These are phyloP conservation scores for Brassica hybrid DNA, from an alignment of 441 rosid species.

Conservation along the genomic window DNA sequence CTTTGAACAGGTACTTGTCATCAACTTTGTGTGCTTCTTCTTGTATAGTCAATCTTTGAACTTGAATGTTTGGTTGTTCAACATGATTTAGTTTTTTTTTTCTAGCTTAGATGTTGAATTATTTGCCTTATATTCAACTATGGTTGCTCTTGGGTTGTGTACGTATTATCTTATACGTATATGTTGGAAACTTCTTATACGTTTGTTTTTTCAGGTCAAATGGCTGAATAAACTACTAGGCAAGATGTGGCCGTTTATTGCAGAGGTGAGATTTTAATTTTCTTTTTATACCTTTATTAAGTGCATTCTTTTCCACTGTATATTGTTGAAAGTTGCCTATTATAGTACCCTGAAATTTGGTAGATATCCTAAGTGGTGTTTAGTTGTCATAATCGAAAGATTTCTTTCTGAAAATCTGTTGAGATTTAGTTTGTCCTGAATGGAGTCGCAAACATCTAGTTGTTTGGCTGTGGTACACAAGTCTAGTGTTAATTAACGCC, in stretches of 20 bases:
- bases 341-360: too few relatives aligned
- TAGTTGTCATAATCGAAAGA: neutral
- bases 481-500: slow-evolving; percentile 9
- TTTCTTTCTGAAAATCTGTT: neutral
- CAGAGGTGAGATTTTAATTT: slow-evolving; percentile 63
- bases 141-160: neutral
- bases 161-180: neutral
- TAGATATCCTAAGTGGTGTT: neutral
- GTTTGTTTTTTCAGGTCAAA: slow-evolving; percentile 64
- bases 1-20: slow-evolving; percentile 77
- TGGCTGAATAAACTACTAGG: slow-evolving; percentile 93
- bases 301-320: neutral
- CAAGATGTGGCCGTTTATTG: slow-evolving; percentile 95
- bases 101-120: neutral
- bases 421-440: slow-evolving; percentile 23
- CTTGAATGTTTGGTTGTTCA: slow-evolving; percentile 6
- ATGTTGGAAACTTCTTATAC: neutral
- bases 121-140: neutral
- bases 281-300: neutral
- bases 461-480: slow-evolving; percentile 22
- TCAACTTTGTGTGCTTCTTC: neutral
- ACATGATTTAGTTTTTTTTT: slow-evolving; percentile 7
- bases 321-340: neutral
- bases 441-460: neutral
- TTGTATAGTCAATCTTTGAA: neutral